Percentiles rank a stretch among this genome's conserved stretches.
Conservation (phyloP, 2,329 filamentous ascomycete species). For the Diaporthe longicolla region DNA sequence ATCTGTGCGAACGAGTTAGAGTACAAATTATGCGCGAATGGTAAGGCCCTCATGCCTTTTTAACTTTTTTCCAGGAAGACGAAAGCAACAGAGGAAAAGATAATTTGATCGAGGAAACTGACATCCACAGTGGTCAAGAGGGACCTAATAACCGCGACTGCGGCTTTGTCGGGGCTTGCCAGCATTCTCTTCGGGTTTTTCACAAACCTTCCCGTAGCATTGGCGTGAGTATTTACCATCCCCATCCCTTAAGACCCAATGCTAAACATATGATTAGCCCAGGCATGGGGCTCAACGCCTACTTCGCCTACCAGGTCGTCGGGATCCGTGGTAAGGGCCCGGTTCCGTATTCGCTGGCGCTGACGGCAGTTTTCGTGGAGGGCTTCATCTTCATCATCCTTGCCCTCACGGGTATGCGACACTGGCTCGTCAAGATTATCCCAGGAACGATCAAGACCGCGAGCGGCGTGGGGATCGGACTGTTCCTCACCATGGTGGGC, state of each 20-base stretch:
- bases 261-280: constrained; percentile 60
- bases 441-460: constrained; percentile 76
- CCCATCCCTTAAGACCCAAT: constrained; percentile 31
- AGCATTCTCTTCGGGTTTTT: constrained; percentile 84
- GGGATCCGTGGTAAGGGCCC: constrained; percentile 70
- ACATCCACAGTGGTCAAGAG: constrained; percentile 66
- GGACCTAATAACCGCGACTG: constrained; percentile 86
- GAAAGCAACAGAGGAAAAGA: background rate
- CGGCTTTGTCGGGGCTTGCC: constrained; percentile 82
- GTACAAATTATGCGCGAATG: constrained; percentile 46
- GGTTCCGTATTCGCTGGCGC: constrained; percentile 71
- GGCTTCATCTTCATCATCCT: constrained; percentile 76
- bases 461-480: constrained; percentile 75
- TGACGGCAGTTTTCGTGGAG: constrained; percentile 76
- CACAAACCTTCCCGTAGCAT: constrained; percentile 83
- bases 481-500: constrained; percentile 75
- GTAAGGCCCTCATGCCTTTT: constrained; percentile 44
- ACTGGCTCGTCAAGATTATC: constrained; percentile 79
- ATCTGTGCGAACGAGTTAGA: constrained; percentile 63
- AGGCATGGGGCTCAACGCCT: constrained; percentile 78
- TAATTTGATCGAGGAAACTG: background rate
- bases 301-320: constrained; percentile 77
- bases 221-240: constrained; percentile 69
- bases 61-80: background rate
- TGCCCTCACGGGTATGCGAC: constrained; percentile 77